phyloP scores from a whole-genome alignment of 257 asterid species.

The Osmanthus fragrans region DNA sequence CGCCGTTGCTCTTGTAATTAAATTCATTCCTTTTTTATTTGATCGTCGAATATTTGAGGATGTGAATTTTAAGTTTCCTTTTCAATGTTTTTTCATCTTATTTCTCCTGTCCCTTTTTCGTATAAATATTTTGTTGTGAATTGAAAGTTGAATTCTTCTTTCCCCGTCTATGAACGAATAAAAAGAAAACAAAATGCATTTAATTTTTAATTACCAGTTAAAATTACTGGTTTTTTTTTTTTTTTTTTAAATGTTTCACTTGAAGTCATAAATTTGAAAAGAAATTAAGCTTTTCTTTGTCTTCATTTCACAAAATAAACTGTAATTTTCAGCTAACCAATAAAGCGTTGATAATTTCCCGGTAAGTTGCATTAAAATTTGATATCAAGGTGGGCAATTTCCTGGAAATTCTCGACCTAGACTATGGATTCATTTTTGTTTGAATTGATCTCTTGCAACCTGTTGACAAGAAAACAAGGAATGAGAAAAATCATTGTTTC shows the following conservation, averaged over 20 bases:
- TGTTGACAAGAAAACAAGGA: neutral
- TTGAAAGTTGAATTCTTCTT: neutral
- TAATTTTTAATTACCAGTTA: neutral
- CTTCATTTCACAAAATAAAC: neutral
- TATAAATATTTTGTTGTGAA: neutral
- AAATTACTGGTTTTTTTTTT: neutral
- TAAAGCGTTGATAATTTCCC: neutral
- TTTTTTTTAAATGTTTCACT: neutral
- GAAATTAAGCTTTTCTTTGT: neutral
- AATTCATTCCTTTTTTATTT: neutral
- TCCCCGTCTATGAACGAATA: neutral
- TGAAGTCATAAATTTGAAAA: neutral
- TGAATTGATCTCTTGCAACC: neutral
- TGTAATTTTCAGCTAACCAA: neutral
- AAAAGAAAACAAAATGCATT: neutral
- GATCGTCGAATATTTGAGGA: neutral
- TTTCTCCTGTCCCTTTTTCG: neutral
- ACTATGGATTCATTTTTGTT: neutral
- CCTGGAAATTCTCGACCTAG: neutral
- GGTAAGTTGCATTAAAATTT: neutral
- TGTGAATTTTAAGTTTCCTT: neutral
- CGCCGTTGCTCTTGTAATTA: slow-evolving; percentile 68
- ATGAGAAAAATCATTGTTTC: neutral
- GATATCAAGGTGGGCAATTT: neutral
- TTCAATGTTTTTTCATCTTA: neutral